Evolutionary conservation across 2,329 filamentous ascomycete genomes (phyloP).

Genomic region (Aspergillus caelatus): DNA sequence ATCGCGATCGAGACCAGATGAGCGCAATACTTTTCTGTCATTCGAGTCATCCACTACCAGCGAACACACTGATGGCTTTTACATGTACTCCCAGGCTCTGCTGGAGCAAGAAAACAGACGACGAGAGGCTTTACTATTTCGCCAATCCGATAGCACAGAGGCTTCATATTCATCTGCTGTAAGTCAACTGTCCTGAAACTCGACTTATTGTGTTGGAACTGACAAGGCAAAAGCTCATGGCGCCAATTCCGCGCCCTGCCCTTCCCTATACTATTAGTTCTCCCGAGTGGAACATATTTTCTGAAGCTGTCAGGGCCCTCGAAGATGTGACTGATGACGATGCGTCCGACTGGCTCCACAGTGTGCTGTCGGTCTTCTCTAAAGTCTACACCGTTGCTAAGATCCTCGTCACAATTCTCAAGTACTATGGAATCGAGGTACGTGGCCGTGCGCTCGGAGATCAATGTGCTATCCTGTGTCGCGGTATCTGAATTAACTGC

Average conservation of each 20-base stretch:
- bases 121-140: constrained; percentile 5
- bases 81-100: constrained; percentile 26
- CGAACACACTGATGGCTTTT: constrained; percentile 26
- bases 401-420: constrained; percentile 33
- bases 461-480: neutral
- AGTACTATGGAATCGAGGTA: constrained; percentile 40
- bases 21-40: constrained; percentile 3
- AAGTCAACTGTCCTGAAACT: constrained; percentile 5
- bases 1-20: constrained; percentile 7
- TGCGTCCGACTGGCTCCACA: constrained; percentile 26
- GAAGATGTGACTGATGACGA: constrained; percentile 23
- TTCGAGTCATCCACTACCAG: constrained; percentile 12
- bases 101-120: constrained; percentile 16
- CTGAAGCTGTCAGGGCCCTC: constrained; percentile 16
- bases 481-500: constrained; percentile 1
- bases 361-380: constrained; percentile 33
- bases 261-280: constrained; percentile 35
- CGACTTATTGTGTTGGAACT: neutral
- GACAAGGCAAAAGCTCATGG: constrained; percentile 18
- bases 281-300: constrained; percentile 32
- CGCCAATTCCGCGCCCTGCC: constrained; percentile 20
- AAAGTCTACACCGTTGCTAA: constrained; percentile 42
- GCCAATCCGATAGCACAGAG: constrained; percentile 21
- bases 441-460: constrained; percentile 2
- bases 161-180: constrained; percentile 26